phyloP scores from a whole-genome alignment of 2,329 filamentous ascomycete species.

The Diaporthe destruens region DNA sequence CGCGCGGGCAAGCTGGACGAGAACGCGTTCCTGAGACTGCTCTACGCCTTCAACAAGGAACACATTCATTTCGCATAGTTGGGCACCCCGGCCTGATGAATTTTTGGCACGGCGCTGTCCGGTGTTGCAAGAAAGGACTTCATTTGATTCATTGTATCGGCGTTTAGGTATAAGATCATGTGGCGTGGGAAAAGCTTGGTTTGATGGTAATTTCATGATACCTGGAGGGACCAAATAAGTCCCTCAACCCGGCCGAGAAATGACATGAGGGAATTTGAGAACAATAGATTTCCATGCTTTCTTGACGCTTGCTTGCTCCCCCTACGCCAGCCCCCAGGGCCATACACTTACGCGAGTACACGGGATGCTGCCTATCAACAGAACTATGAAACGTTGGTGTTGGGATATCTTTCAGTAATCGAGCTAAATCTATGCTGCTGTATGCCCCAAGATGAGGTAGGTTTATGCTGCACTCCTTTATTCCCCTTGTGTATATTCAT shows the following conservation, averaged over 20 bases:
- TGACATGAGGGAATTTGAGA: neutral
- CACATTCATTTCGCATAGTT: slow-evolving; percentile 87
- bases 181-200: neutral
- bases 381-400: neutral
- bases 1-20: slow-evolving; percentile 90
- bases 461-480: slow-evolving; percentile 15
- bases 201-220: slow-evolving; percentile 34
- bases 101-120: neutral
- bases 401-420: slow-evolving; percentile 22
- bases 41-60: slow-evolving; percentile 88
- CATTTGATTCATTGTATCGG: slow-evolving; percentile 35
- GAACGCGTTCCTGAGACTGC: slow-evolving; percentile 86
- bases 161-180: slow-evolving; percentile 33
- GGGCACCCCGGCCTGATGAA: neutral
- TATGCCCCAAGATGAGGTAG: slow-evolving; percentile 1
- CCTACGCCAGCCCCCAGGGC: neutral
- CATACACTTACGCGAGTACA: neutral
- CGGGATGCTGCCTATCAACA: neutral
- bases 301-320: neutral
- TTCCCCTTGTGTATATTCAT: neutral
- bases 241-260: neutral
- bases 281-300: neutral
- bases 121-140: neutral
- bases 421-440: slow-evolving; percentile 33
- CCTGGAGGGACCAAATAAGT: slow-evolving; percentile 19